phyloP scores from a whole-genome alignment of 163 green algal genomes.

The Scenedesmus sp. region DNA sequence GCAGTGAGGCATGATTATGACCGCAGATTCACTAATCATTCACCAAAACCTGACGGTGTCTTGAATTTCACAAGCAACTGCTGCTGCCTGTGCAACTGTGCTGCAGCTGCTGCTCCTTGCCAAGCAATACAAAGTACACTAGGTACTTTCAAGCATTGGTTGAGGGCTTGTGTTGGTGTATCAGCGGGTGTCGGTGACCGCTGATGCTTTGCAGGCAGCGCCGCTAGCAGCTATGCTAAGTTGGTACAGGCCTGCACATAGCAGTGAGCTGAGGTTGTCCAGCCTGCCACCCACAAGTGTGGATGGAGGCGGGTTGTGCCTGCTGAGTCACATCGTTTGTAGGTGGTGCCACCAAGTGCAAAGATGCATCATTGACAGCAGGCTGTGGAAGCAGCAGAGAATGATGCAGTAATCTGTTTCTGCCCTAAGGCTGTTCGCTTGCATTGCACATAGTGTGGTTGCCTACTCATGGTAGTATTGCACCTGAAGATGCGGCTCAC shows the following conservation, averaged over 20 bases:
- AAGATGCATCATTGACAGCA: not conserved
- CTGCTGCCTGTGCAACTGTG: not conserved
- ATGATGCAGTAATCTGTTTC: too few relatives aligned
- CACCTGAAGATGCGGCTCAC: too few relatives aligned
- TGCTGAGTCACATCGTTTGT: not conserved
- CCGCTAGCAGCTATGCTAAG: not conserved
- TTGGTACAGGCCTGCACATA: not conserved
- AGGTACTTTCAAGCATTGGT: not conserved
- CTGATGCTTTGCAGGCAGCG: not conserved
- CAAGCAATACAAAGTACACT: not conserved
- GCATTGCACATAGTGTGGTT: too few relatives aligned
- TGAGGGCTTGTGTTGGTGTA: not conserved
- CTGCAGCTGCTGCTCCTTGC: not conserved
- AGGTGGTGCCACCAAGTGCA: not conserved
- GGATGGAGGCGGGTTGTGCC: too few relatives aligned
- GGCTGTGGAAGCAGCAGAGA: not conserved
- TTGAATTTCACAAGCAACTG: not conserved
- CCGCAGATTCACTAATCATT: too few relatives aligned
- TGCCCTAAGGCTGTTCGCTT: too few relatives aligned
- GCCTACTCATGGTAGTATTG: too few relatives aligned
- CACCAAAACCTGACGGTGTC: too few relatives aligned
- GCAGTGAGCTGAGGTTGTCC: not conserved
- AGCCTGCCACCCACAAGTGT: not conserved
- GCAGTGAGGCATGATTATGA: too few relatives aligned
- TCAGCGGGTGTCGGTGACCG: not conserved